Conservation (phyloP, 2,329 filamentous ascomycete genomes). For the Fusarium fracticaudum region DNA sequence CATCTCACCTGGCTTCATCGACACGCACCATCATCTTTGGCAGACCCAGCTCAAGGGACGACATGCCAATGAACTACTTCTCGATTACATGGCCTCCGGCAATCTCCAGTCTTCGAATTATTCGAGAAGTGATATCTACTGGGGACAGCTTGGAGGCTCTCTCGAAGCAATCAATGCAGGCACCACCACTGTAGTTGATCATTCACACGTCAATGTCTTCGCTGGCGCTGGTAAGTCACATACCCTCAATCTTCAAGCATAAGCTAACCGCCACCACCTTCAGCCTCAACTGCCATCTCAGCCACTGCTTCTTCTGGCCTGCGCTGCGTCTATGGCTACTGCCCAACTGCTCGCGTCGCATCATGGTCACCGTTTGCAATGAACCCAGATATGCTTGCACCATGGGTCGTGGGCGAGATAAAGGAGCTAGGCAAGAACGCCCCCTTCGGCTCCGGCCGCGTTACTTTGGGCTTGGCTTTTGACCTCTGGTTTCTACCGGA, state of each 20-base stretch:
- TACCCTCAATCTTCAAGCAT: fast-evolving
- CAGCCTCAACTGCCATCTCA: background rate
- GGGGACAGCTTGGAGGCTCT: slow-evolving; percentile 22
- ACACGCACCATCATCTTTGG: slow-evolving; percentile 19
- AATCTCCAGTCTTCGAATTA: slow-evolving; percentile 7
- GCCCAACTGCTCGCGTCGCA: background rate
- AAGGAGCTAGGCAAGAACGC: background rate
- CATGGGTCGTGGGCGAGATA: background rate
- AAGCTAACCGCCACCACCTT: background rate
- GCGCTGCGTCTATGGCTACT: slow-evolving; percentile 14
- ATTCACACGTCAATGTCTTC: slow-evolving; percentile 8
- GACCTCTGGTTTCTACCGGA: slow-evolving; percentile 12
- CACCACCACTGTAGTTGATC: slow-evolving; percentile 23
- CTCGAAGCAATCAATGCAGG: slow-evolving; percentile 24
- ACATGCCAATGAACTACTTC: background rate
- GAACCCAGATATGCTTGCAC: background rate
- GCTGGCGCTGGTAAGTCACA: background rate
- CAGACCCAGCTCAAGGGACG: slow-evolving; percentile 17
- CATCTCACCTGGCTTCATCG: slow-evolving; percentile 8
- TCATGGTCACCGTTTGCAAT: background rate
- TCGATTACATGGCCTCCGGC: slow-evolving; percentile 4
- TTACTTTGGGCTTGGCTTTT: slow-evolving; percentile 16
- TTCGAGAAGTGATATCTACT: background rate
- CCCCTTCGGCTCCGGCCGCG: background rate
- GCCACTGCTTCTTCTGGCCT: slow-evolving; percentile 7